A percentile compares a stretch with the other conserved stretches of the same genome.
Conservation (phyloP, 225 moss, liverwort and hornwort species). For the Anthoceros angustus region DNA sequence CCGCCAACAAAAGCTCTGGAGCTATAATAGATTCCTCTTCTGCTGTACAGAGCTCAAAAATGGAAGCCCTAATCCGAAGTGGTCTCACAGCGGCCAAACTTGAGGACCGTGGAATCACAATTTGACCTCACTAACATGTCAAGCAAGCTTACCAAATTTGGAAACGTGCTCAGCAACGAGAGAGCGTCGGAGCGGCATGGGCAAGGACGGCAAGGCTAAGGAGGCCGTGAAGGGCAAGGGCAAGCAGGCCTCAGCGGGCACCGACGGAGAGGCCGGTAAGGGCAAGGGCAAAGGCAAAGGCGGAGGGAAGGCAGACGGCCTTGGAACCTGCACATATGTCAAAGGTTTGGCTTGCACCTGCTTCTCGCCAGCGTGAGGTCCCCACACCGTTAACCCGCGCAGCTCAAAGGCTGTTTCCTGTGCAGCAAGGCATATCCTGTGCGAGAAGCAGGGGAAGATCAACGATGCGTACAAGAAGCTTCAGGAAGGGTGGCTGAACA, state of each 20-base stretch:
- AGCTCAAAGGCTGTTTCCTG: background rate
- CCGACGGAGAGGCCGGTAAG: constrained; percentile 28
- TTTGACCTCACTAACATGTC: too few species aligned
- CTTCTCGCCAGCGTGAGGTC: background rate
- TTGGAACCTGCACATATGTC: constrained; percentile 95
- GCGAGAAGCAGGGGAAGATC: constrained; percentile 95
- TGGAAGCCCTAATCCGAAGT: too few species aligned
- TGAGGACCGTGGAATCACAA: too few species aligned
- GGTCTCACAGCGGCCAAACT: too few species aligned
- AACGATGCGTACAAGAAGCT: constrained; percentile 97
- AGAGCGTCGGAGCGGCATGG: constrained; percentile 28
- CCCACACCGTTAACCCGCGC: background rate
- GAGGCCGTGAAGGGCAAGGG: background rate
- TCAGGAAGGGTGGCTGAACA: constrained; percentile 93
- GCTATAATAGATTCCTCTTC: too few species aligned
- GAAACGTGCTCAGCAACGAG: background rate
- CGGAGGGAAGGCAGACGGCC: constrained; percentile 32
- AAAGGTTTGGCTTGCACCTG: constrained; percentile 40
- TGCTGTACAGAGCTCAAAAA: too few species aligned
- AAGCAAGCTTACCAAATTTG: background rate
- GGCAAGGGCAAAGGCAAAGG: constrained; percentile 53
- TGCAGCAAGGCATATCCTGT: constrained; percentile 81
- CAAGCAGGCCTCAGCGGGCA: background rate
- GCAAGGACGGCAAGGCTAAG: constrained; percentile 72
- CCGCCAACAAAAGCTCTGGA: too few species aligned